Base-by-base conservation (phyloP, 352 stramenopile genomes). In the Pythium rhizo-oryzae region DNA sequence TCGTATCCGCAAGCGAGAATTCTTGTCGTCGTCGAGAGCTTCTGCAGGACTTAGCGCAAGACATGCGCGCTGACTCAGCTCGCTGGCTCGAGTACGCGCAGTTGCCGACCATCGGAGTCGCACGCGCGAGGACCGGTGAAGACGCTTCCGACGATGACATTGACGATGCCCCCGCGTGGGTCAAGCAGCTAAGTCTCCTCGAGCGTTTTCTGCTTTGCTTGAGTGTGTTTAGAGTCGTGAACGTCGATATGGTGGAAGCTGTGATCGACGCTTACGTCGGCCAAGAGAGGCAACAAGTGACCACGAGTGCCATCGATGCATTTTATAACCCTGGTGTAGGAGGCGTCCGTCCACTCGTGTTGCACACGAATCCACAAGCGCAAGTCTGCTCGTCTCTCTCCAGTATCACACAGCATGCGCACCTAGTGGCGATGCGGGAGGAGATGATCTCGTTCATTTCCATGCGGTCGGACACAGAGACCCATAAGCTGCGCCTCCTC, bases 381-480 rank as follows among this genome's bases (percentile, higher is more conserved):
- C 65, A 72, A 53, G 44, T 52, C 12, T 62, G 41, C 23, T 50
- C 58, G 3, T 50, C 46, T 39, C 50, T 63, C 24, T 67, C 57
- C 13, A 51, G 25, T 16, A 62, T 71, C 19, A 43, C 50, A 13
- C 21, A 62, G 3, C 46, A 51, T 35, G 57, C 65, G 7, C 50
- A 50, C 3, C 49, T 62, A 4, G 25, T 50, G 4, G 66, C 41
- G 6, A 37, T 72, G 30, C 66, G 66, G 13, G 66, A 72, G 4
- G 67, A 70, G 30, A 30, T 23, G 18, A 49, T 74, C 30, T 35
- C 52, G 5, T 50, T 41, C 28, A 43, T 72, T 18, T 71, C 64
- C 23, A 59, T 61, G 56, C n/a, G 30, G 13, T 39, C 24, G 9
- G 33, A 65, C 3, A 35, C 13, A 2, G 60, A 72, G 7, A 24